Evolutionary conservation across 768 basidiomycete species (phyloP), one percentile per base, ranked within the genome.

Genomic region (Saitozyma podzolica): DNA sequence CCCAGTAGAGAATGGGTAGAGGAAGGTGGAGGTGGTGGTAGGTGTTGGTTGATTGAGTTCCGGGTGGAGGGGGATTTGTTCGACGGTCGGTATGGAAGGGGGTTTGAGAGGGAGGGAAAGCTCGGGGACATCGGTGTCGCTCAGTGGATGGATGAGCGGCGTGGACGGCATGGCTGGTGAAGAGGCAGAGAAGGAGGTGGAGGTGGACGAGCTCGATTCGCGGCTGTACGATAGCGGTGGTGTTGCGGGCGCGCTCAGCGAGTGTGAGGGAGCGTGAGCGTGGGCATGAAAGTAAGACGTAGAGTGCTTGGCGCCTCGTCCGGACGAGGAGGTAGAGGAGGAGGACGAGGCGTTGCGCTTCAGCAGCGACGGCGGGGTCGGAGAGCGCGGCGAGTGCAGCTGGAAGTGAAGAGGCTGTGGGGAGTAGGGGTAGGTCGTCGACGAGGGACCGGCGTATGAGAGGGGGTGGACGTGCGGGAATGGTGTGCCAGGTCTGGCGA

Each of bases 341-440:
- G 42, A 40, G 13, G 69, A 70, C n/a, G n/a, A n/a, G 19, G 59
- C 54, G 6, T 56, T 52, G 20, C 72, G 58, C 49, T 68, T 58
- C 14, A 73, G 65, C 4, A 69, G 61, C 20, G 64, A 66, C 13
- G 72, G 72, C 37, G 72, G 72, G 19, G 68, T 69, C 9, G 65
- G 72, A 5, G 63, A 50, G 2, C 60, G 48, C n/a, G 68, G 5
- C 8, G 62, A 29, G 13, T 63, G 56, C 6, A 69, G 8, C 14
- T 54, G 52, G 62, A 70, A 73, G 61, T 73, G 68, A 16, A 73
- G 58, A 10, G 71, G 68, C 40, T 53, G 65, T 39, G 61, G 17
- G 17, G 61, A 55, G 51, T 64, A 59, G 45, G 51, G 52, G 54
- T 58, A 40, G 37, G 14, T 52, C 61, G 55, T 55, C 54, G 41